phyloP scores from a whole-genome alignment of 169 alveolate species.

The Miamiensis avidus region DNA sequence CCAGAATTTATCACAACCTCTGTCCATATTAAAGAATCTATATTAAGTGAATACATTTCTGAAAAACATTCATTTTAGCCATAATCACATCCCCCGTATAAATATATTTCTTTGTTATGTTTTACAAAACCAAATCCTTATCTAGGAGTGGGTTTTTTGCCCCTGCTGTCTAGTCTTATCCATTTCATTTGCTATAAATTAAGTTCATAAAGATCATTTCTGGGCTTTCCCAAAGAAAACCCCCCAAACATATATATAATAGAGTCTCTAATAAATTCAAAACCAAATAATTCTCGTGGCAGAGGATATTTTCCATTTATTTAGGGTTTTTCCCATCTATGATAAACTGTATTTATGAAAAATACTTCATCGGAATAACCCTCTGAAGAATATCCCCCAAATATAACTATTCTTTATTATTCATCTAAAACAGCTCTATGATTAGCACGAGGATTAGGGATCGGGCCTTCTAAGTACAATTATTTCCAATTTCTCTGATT shows the following conservation, averaged over 20 bases:
- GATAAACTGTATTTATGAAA: constrained; percentile 43
- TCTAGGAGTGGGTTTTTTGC: too few species aligned
- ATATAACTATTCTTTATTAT: constrained; percentile 34
- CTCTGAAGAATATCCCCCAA: constrained; percentile 56
- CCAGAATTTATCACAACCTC: too few species aligned
- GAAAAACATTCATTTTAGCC: too few species aligned
- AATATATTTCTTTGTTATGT: too few species aligned
- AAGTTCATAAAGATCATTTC: constrained; percentile 40
- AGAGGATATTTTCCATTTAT: constrained; percentile 36
- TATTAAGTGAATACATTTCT: too few species aligned
- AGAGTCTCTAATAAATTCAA: constrained; percentile 17
- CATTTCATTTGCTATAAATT: constrained; percentile 33
- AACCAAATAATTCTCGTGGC: constrained; percentile 36
- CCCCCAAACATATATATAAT: constrained; percentile 51
- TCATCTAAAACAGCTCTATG: constrained; percentile 44
- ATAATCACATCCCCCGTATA: too few species aligned
- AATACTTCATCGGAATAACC: constrained; percentile 55
- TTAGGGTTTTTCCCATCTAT: constrained; percentile 47
- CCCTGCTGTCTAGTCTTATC: constrained; percentile 6
- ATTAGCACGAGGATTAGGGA: constrained; percentile 38
- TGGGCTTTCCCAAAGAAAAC: constrained; percentile 26
- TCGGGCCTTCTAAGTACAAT: constrained; percentile 34
- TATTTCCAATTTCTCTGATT: constrained; percentile 43
- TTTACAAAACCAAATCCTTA: too few species aligned
- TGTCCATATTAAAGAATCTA: too few species aligned